phyloP scores from a whole-genome alignment of 2,329 filamentous ascomycete species.

The Cladosporium austrohemisphaericum region DNA sequence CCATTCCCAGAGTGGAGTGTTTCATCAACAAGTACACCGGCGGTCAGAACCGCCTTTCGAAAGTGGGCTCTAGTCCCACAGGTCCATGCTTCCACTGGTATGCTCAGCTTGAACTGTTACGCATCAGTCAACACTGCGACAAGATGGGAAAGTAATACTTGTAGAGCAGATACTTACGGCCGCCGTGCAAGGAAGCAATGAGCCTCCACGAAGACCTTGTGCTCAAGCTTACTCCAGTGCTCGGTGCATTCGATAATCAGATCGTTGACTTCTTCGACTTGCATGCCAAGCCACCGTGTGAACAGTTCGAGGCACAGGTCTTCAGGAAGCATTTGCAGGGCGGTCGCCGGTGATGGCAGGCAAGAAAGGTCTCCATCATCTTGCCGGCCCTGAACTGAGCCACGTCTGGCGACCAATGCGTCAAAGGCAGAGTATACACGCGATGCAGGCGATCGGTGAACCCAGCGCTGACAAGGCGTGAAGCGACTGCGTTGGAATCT shows the following conservation, averaged over 20 bases:
- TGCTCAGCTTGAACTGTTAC: too few species aligned
- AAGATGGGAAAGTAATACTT: too few species aligned
- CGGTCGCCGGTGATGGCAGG: not conserved
- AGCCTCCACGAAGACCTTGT: not conserved
- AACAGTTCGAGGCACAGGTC: not conserved
- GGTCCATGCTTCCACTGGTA: too few species aligned
- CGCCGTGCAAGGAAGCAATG: not conserved
- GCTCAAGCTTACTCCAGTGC: not conserved
- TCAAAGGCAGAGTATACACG: not conserved
- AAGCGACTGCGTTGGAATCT: not conserved
- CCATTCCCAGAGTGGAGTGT: too few species aligned
- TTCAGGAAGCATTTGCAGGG: not conserved
- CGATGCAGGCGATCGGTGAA: not conserved
- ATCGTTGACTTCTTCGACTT: not conserved
- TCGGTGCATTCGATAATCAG: not conserved
- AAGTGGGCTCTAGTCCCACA: too few species aligned
- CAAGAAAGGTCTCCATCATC: not conserved
- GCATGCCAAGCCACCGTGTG: not conserved
- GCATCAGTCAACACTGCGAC: too few species aligned
- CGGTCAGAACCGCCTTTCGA: too few species aligned
- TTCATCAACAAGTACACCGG: too few species aligned
- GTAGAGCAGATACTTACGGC: not conserved
- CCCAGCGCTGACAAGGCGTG: not conserved
- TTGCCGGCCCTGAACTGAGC: not conserved
- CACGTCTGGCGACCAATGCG: not conserved